phyloP scores from a whole-genome alignment of 2,329 filamentous ascomycete genomes.

The Xenosphaeropsis pyriputrescens region DNA sequence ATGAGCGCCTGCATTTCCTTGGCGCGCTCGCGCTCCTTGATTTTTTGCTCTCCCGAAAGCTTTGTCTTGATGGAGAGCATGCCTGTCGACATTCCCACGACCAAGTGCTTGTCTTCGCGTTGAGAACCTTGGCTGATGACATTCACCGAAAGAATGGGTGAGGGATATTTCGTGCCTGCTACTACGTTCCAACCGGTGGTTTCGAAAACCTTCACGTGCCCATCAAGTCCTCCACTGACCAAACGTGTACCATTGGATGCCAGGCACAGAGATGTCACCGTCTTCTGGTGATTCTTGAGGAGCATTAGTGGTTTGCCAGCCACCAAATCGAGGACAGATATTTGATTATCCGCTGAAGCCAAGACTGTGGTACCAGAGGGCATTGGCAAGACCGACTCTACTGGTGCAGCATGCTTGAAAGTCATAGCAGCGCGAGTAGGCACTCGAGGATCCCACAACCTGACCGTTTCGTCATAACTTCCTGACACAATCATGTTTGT shows the following conservation, averaged over 20 bases:
- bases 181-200: conserved; percentile 92
- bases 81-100: conserved; percentile 88
- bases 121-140: conserved; percentile 56
- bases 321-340: conserved; percentile 85
- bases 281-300: conserved; percentile 94
- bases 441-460: conserved; percentile 80
- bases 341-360: conserved; percentile 70
- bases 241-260: conserved; percentile 71
- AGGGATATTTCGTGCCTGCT: conserved; percentile 84
- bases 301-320: conserved; percentile 77
- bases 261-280: conserved; percentile 74
- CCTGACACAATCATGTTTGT: conserved; percentile 71
- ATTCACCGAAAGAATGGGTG: conserved; percentile 72
- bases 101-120: conserved; percentile 78
- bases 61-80: conserved; percentile 82
- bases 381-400: conserved; percentile 81
- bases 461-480: conserved; percentile 87
- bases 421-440: conserved; percentile 65
- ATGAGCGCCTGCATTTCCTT: conserved; percentile 76
- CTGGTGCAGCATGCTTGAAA: conserved; percentile 82
- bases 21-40: conserved; percentile 59
- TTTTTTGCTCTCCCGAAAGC: conserved; percentile 70
- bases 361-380: conserved; percentile 76
- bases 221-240: conserved; percentile 80
- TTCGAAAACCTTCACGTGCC: conserved; percentile 94